phyloP scores from a whole-genome alignment of 805 yeast genomes.

The Pichia heedii region DNA sequence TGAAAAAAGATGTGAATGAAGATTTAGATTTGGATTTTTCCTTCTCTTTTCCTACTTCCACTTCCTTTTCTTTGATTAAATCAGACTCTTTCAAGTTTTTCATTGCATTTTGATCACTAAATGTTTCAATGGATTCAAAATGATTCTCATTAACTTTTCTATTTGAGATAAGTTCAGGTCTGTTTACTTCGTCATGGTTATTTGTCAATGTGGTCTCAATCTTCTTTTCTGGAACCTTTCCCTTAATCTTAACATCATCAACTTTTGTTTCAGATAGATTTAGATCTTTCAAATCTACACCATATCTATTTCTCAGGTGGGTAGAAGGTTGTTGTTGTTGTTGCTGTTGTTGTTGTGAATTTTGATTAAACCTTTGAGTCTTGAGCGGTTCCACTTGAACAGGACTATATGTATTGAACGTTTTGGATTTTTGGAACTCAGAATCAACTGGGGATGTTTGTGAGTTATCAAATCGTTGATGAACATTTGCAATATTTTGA shows the following conservation, averaged over 20 bases:
- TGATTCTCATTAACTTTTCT: too few species aligned
- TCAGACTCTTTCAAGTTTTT: too few species aligned
- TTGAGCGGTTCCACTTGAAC: neutral
- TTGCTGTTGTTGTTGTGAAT: neutral
- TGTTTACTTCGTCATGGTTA: too few species aligned
- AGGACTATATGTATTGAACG: too few species aligned
- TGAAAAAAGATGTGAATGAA: slow-evolving; percentile 14
- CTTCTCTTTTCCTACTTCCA: slow-evolving; percentile 1
- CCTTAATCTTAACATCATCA: too few species aligned
- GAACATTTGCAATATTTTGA: neutral
- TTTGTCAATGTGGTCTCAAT: too few species aligned
- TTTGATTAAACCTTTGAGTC: neutral
- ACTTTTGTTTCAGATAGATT: neutral
- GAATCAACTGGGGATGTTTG: neutral
- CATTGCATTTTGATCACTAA: too few species aligned
- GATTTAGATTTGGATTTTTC: slow-evolving; percentile 9
- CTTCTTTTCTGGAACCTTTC: too few species aligned
- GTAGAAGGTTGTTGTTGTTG: neutral
- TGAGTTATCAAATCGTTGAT: neutral
- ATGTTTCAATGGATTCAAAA: too few species aligned
- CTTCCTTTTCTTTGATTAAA: neutral
- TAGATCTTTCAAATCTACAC: neutral
- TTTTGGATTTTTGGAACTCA: neutral
- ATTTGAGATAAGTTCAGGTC: too few species aligned
- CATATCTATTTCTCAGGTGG: slow-evolving; percentile 3